Base-by-base conservation (phyloP, 768 basidiomycete genomes). In the Collybia mongolica region DNA sequence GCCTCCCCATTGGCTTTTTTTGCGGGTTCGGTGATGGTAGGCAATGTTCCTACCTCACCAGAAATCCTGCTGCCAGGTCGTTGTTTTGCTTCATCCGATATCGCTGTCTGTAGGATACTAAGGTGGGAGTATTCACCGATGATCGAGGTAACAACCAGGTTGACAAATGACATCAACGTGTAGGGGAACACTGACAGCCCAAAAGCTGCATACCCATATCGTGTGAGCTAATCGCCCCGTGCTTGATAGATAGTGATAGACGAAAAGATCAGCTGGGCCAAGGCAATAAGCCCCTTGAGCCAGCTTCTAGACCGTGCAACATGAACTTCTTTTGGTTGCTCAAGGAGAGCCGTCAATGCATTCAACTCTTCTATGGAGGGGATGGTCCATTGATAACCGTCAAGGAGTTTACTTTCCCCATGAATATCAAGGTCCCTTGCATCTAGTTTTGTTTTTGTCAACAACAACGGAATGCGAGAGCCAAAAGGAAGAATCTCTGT, bases 101-200 rank as follows among this genome's bases (percentile, higher is more conserved):
- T 23, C 39, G 14, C 6, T 7, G 39, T 20, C 17, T 7, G 19
- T 6, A 40, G 17, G 6, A 15, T 15, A 28, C 18, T 24, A 23
- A 23, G 24, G 29, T 17, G 29, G 20, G 41, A 28, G 18, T 43
- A 43, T 8, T 43, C 14, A n/a, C 43, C 43, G 7, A 44, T 19
- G 32, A 44, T 19, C 4, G 20, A 26, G 2, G 24, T 18, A 9
- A 18, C 17, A 32, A 44, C 7, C 17, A 44, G 20, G 26, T 44
- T 44, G 43, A 26, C 23, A 11, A 44, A 19, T 14, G 43, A 44
- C 43, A 44, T 44, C 12, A 44, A 29, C 11, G 23, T 15, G 43
- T 44, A 44, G 4, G 43, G 43, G 43, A 44, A 44, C n/a, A 44
- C 43, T 1, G 43, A 28, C 18, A 44, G 43, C 32, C 43, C 43